A percentile compares a stretch with the other conserved stretches of the same genome.
Evolutionary conservation across 2,329 filamentous ascomycete genomes (phyloP).

Genomic region (Colletotrichum abscissum): DNA sequence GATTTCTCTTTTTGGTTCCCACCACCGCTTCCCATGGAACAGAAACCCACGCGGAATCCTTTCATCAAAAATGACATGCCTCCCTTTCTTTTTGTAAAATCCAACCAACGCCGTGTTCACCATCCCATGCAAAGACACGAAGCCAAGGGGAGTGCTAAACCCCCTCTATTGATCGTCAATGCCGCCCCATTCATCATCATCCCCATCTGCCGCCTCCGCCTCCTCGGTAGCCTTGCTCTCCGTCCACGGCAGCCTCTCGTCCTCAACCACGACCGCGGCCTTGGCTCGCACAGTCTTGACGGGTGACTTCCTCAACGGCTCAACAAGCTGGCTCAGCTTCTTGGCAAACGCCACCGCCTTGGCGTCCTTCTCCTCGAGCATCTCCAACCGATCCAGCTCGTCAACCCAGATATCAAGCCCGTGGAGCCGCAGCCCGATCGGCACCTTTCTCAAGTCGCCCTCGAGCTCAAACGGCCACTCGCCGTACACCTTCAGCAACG

Average conservation of each 20-base stretch:
- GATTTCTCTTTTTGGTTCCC: background rate
- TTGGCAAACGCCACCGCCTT: constrained; percentile 61
- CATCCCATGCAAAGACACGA: constrained; percentile 28
- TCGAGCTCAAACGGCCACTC: constrained; percentile 55
- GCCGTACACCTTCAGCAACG: constrained; percentile 49
- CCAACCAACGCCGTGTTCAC: constrained; percentile 29
- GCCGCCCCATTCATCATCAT: constrained; percentile 46
- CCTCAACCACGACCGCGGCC: constrained; percentile 76
- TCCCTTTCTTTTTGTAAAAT: background rate
- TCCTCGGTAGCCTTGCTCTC: constrained; percentile 47
- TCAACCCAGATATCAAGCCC: constrained; percentile 92
- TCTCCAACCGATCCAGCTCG: constrained; percentile 80
- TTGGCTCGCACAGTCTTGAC: constrained; percentile 79
- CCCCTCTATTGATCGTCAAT: constrained; percentile 33
- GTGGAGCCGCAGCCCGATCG: constrained; percentile 88
- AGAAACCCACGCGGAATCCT: background rate
- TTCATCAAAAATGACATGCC: constrained; percentile 1
- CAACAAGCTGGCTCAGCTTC: constrained; percentile 64
- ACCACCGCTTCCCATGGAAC: background rate
- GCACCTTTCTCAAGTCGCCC: constrained; percentile 65
- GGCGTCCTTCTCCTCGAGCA: constrained; percentile 53
- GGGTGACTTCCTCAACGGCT: constrained; percentile 66
- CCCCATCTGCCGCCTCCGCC: constrained; percentile 46
- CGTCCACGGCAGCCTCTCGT: constrained; percentile 79
- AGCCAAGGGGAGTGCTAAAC: background rate